Base-by-base conservation (phyloP, 108 stramenopile genomes). In the Stephanodiscus minutulus region DNA sequence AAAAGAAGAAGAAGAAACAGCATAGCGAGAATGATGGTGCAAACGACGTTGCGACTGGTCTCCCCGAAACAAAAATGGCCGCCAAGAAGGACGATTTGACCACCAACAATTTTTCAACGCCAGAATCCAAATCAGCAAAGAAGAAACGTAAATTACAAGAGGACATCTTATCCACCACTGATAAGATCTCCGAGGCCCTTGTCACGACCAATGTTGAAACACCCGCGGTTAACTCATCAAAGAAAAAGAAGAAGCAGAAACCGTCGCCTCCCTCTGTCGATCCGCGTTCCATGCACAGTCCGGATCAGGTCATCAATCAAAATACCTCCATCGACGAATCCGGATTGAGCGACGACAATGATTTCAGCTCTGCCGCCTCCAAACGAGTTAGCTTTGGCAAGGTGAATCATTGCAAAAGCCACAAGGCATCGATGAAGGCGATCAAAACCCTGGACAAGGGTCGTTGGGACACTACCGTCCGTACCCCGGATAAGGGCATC, bases 361-460 rank as follows among this genome's bases (percentile, higher is more conserved):
- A 29, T 31, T 56, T 50, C 11, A 49, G 46, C 4, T 20, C 43
- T 21, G 58, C 60, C 11, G 71, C 62, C 7, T 56, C 72, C 33
- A 88, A 76, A 59, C 85, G 86, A 17, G 94, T 95, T 22, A 81
- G 77, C 25, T 95, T 92, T 64, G 87, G 82, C 7, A 67, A 58
- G 27, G 62, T 72, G 44, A 95, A 95, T 61, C 78, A 82, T 44
- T 72, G 84, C 64, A 89, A 89, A 63, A 89, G 87, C 24, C 83
- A 88, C 78, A 92, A 88, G 64, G 94, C 91, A 6, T 88, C 87
- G 9, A 91, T 95, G 85, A 90, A 89, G 55, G 91, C 77, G n/a
- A 59, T 93, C 36, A 74, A 82, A 48, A 86, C 83, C 20, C 49
- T 80, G 10, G 64, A 73, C 46, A 66, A 74, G 49, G 52, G 74